phyloP scores from a whole-genome alignment of 441 rosid genomes.

The Populus hybrid region DNA sequence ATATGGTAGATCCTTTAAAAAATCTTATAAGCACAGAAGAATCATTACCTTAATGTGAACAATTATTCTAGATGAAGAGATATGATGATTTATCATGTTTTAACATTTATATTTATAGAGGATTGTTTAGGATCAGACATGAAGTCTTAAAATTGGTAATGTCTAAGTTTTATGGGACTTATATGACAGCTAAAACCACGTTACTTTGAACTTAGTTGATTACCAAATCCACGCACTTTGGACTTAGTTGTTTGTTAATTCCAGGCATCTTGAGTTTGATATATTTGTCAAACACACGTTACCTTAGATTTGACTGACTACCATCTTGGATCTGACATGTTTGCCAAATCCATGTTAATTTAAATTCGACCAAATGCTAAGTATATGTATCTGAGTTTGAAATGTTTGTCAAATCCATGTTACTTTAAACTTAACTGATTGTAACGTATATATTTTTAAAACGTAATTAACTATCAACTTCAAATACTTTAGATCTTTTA shows the following conservation, averaged over 20 bases:
- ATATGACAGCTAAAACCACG: rapidly evolving
- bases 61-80: no score
- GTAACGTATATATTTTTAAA: rapidly evolving
- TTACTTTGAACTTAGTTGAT: no score
- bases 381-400: rapidly evolving
- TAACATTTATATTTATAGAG: no score
- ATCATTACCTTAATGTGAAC: no score
- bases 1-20: no score
- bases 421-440: rapidly evolving
- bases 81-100: rapidly evolving
- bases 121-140: no score
- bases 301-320: rapidly evolving
- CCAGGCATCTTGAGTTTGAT: rapidly evolving
- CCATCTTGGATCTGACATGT: rapidly evolving
- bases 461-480: rapidly evolving
- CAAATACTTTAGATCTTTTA: rapidly evolving
- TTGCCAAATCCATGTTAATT: no score
- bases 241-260: rapidly evolving
- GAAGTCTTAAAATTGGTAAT: no score
- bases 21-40: rapidly evolving
- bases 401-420: no score
- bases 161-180: no score
- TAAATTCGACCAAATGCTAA: rapidly evolving
- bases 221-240: rapidly evolving
- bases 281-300: rapidly evolving